A percentile compares a stretch with the other conserved stretches of the same genome.
Evolutionary conservation across 345 rosid genomes (phyloP).

Genomic region (Corymbia maculata): DNA sequence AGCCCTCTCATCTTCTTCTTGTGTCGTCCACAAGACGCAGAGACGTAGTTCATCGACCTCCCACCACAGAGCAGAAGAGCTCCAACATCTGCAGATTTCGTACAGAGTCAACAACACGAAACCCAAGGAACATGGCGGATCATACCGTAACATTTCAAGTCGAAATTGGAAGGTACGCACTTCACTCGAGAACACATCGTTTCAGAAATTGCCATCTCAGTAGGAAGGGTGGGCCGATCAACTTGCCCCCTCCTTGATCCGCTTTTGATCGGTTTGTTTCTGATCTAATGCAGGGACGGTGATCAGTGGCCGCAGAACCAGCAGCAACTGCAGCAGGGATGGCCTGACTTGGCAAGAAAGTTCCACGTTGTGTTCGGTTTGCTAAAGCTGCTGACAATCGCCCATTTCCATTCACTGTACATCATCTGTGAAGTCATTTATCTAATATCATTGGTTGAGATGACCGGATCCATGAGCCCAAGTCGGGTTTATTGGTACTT

Average conservation of each 20-base stretch:
- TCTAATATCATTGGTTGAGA: neutral
- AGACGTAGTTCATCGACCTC: neutral
- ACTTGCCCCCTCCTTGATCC: conserved; percentile 19
- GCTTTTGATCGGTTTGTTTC: conserved; percentile 5
- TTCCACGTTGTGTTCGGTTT: neutral
- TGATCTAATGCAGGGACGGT: no score
- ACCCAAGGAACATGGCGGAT: no score
- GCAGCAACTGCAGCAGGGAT: neutral
- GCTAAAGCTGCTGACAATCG: neutral
- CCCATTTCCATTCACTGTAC: neutral
- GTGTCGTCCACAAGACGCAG: neutral
- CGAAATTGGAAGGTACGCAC: no score
- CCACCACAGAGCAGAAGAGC: no score
- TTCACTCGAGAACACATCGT: no score
- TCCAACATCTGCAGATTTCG: no score
- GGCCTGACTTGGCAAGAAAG: neutral
- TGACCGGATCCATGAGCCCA: accelerated
- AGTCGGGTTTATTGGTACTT: neutral
- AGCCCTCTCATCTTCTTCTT: neutral
- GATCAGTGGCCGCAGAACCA: no score
- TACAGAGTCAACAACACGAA: no score
- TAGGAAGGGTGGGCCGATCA: conserved; percentile 78
- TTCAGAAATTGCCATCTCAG: conserved; percentile 1
- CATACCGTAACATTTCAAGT: neutral
- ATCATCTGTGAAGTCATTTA: neutral